These are phyloP conservation scores for Ophiosphaerella korrae DNA, from an alignment of 2,329 filamentous ascomycete genomes.

Conservation along the genomic window DNA sequence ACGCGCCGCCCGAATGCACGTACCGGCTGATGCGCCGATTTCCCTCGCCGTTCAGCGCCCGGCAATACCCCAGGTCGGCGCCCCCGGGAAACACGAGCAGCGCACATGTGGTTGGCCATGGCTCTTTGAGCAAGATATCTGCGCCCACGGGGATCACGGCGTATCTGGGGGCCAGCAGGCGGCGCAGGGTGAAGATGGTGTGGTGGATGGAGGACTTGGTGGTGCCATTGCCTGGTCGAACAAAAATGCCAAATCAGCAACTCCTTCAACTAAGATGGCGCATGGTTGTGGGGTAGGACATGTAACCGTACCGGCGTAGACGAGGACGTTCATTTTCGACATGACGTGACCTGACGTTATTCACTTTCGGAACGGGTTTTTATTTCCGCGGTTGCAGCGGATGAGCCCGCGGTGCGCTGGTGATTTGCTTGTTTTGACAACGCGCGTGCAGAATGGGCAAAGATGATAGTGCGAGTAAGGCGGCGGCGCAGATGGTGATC, in stretches of 20 bases:
- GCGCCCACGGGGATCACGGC: slow-evolving; percentile 86
- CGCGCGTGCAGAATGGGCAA: slow-evolving; percentile 58
- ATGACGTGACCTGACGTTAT: slow-evolving; percentile 17
- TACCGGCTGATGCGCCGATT: slow-evolving; percentile 85
- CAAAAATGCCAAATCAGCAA: slow-evolving; percentile 6
- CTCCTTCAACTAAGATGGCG: too few relatives aligned
- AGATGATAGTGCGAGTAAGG: slow-evolving; percentile 52
- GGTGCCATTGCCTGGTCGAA: slow-evolving; percentile 72
- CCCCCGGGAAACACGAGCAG: slow-evolving; percentile 91
- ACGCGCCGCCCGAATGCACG: slow-evolving; percentile 82
- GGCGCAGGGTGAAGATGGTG: slow-evolving; percentile 82
- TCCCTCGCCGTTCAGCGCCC: slow-evolving; percentile 82
- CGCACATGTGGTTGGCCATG: slow-evolving; percentile 85
- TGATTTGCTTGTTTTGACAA: too few relatives aligned
- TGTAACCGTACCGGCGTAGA: slow-evolving; percentile 75
- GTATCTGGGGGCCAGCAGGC: slow-evolving; percentile 86
- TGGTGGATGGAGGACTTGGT: slow-evolving; percentile 89
- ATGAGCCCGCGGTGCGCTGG: not conserved
- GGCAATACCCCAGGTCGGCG: slow-evolving; percentile 91
- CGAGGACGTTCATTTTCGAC: slow-evolving; percentile 80
- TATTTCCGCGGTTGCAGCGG: slow-evolving; percentile 32
- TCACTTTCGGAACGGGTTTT: slow-evolving; percentile 30
- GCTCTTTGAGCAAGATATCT: slow-evolving; percentile 81
- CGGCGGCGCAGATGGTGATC: slow-evolving; percentile 54
- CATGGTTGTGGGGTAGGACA: not conserved